Evolutionary conservation across 805 yeast species (phyloP).

Genomic region (Kodamaea kakaduensis): DNA sequence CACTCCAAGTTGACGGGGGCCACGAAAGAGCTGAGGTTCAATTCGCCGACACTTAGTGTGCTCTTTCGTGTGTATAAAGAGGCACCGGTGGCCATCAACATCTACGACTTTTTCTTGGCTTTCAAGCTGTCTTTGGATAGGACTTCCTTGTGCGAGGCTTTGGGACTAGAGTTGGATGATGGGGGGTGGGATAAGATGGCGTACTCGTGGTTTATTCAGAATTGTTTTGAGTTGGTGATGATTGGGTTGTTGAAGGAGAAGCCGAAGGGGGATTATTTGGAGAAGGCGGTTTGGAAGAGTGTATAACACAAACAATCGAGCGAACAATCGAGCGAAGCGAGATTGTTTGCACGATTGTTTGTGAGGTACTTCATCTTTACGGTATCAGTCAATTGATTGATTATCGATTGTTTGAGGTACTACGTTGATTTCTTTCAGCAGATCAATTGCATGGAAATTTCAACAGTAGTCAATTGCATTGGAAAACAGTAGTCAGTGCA

Average conservation of each 20-base stretch:
- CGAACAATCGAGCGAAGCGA: no score
- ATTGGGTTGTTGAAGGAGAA: conserved; percentile 67
- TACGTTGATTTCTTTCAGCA: no score
- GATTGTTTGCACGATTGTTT: no score
- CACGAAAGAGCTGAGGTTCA: conserved; percentile 2
- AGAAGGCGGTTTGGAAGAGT: conserved; percentile 70
- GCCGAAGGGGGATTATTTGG: conserved; percentile 60
- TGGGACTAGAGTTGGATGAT: conserved; percentile 14
- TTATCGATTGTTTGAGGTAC: no score
- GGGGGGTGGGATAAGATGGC: conserved; percentile 59
- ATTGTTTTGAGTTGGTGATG: conserved; percentile 62
- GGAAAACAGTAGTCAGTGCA: no score
- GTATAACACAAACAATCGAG: no score
- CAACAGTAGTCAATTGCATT: no score
- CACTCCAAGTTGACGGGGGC: conserved; percentile 11
- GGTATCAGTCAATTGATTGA: no score
- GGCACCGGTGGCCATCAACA: conserved; percentile 65
- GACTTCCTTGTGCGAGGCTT: conserved; percentile 17
- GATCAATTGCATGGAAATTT: no score
- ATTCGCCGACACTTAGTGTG: conserved; percentile 48
- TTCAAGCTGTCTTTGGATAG: conserved; percentile 48
- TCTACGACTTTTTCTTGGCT: conserved; percentile 62
- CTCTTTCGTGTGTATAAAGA: conserved; percentile 72
- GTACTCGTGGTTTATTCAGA: conserved; percentile 71
- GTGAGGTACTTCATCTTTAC: no score